A percentile compares a stretch with the other conserved stretches of the same genome.
These are phyloP conservation scores for Poronia punctata DNA, from an alignment of 495 filamentous ascomycete genomes.

Conservation along the genomic window DNA sequence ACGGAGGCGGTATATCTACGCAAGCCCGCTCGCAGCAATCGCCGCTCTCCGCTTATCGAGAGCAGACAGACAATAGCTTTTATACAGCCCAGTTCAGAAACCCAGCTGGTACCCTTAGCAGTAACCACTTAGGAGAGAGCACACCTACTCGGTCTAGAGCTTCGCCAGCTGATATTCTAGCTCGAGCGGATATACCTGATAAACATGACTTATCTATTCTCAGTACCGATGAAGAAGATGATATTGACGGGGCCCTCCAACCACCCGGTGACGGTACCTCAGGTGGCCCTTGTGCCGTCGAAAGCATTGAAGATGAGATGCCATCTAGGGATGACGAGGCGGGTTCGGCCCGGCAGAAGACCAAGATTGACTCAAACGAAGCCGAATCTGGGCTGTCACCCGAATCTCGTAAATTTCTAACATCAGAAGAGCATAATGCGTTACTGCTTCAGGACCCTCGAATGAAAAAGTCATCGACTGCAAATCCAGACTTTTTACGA, in stretches of 20 bases:
- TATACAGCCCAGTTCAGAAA: conserved; percentile 64
- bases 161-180: neutral
- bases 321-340: neutral
- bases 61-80: conserved; percentile 71
- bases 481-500: conserved; percentile 85
- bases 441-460: conserved; percentile 71
- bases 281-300: neutral
- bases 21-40: conserved; percentile 48
- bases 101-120: conserved; percentile 16
- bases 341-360: neutral
- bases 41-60: conserved; percentile 52
- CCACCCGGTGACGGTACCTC: neutral
- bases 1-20: conserved; percentile 60
- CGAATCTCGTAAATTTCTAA: conserved; percentile 44
- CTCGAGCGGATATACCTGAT: neutral
- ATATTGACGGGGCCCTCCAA: neutral
- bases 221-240: neutral
- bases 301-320: neutral
- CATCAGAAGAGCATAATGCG: conserved; percentile 87
- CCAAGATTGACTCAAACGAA: conserved; percentile 21
- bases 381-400: conserved; percentile 4
- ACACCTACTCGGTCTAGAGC: conserved; percentile 9
- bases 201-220: neutral
- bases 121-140: conserved; percentile 5
- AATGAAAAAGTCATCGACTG: conserved; percentile 76